Evolutionary conservation across 768 basidiomycete genomes (phyloP).

Genomic region (Pleurotus sapidus): DNA sequence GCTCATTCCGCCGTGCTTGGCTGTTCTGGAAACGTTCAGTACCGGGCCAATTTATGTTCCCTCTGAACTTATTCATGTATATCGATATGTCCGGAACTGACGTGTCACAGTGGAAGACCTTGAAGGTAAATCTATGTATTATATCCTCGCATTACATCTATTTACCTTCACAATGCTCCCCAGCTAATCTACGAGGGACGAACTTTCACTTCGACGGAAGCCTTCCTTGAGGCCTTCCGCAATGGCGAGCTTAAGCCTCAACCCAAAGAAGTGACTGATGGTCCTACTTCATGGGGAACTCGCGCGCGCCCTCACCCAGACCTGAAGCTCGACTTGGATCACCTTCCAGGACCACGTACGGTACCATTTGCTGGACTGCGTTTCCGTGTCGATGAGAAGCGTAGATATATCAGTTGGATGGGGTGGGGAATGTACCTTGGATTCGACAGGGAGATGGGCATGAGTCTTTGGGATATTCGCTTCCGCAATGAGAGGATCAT

Average conservation of each 20-base stretch:
- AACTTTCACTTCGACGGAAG: constrained; percentile 42
- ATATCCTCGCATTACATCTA: neutral
- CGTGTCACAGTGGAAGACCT: constrained; percentile 43
- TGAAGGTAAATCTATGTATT: constrained; percentile 34
- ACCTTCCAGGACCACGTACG: constrained; percentile 60
- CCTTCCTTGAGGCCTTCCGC: constrained; percentile 50
- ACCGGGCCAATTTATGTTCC: constrained; percentile 49
- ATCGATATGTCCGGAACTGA: constrained; percentile 56
- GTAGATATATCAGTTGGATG: constrained; percentile 64
- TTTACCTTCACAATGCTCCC: neutral
- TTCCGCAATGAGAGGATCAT: constrained; percentile 59
- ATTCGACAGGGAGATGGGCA: constrained; percentile 66
- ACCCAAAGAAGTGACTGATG: constrained; percentile 26
- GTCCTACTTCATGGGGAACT: constrained; percentile 37
- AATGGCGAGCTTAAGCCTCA: constrained; percentile 49
- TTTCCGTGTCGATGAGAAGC: constrained; percentile 49
- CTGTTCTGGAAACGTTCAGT: constrained; percentile 44
- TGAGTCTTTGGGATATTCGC: constrained; percentile 57
- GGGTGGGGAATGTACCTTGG: constrained; percentile 60
- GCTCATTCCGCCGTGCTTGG: constrained; percentile 55
- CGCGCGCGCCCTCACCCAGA: constrained; percentile 32
- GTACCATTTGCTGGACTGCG: constrained; percentile 60
- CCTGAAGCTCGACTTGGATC: constrained; percentile 50
- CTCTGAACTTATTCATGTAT: constrained; percentile 55
- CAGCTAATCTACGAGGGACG: constrained; percentile 61